Percentiles rank a stretch among this genome's conserved stretches.
Evolutionary conservation across 768 basidiomycete genomes (phyloP).

Genomic region (Termitomyces eurrhizus): DNA sequence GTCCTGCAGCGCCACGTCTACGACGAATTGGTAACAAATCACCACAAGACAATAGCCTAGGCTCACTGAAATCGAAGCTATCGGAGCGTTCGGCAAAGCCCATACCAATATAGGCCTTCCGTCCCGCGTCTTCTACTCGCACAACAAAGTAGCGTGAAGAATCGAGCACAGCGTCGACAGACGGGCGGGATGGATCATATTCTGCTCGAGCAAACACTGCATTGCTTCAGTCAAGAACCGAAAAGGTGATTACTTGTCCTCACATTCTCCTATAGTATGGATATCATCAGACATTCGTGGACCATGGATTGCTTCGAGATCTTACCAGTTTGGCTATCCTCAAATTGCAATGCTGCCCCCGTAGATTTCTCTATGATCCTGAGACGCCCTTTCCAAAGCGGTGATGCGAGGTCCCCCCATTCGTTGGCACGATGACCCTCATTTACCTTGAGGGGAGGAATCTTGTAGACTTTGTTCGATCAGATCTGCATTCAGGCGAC

Average conservation of each 20-base stretch:
- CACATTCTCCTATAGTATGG: conserved; percentile 59
- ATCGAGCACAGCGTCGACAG: conserved; percentile 93
- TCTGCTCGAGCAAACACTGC: conserved; percentile 84
- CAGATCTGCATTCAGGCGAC: conserved; percentile 6
- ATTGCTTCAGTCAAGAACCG: conserved; percentile 17
- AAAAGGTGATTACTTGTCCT: conserved; percentile 21
- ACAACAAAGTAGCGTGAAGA: conserved; percentile 95
- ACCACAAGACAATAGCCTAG: background rate
- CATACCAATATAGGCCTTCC: conserved; percentile 91
- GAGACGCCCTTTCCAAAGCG: conserved; percentile 90
- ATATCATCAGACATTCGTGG: conserved; percentile 2
- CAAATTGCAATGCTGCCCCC: conserved; percentile 69
- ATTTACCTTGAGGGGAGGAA: conserved; percentile 80
- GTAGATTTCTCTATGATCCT: conserved; percentile 77
- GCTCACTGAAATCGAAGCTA: conserved; percentile 89
- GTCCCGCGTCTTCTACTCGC: conserved; percentile 82
- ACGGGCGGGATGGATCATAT: conserved; percentile 75
- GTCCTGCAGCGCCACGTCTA: conserved; percentile 84
- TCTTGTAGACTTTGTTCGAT: conserved; percentile 71
- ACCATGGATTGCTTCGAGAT: background rate
- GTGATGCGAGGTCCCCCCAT: conserved; percentile 83
- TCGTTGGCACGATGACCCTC: conserved; percentile 91
- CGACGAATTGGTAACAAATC: conserved; percentile 6
- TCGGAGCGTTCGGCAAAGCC: conserved; percentile 87
- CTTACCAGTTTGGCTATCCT: conserved; percentile 77